These are phyloP conservation scores for Zanthoxylum bungeanum DNA, from an alignment of 345 rosid species.

Conservation along the genomic window DNA sequence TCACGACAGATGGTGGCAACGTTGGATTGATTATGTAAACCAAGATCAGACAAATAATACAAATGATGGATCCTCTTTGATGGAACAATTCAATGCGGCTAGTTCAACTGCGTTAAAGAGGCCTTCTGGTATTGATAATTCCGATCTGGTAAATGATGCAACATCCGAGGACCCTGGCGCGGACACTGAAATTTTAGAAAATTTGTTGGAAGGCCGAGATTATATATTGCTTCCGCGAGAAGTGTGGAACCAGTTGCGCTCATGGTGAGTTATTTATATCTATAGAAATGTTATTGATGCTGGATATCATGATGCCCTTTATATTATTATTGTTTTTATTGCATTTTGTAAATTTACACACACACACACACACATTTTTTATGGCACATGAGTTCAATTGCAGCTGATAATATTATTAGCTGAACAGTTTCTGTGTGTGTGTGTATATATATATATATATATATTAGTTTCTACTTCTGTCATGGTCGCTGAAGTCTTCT, in stretches of 20 bases:
- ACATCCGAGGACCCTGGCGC: slow-evolving; percentile 46
- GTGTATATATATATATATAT: too few relatives aligned
- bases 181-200: slow-evolving; percentile 64
- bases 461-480: too few relatives aligned
- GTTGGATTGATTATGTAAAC: slow-evolving; percentile 95
- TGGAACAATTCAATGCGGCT: slow-evolving; percentile 63
- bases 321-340: too few relatives aligned
- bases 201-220: slow-evolving; percentile 92
- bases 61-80: slow-evolving; percentile 55
- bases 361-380: too few relatives aligned
- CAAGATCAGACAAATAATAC: slow-evolving; percentile 60
- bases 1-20: slow-evolving; percentile 84
- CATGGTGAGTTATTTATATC: slow-evolving; percentile 56
- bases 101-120: slow-evolving; percentile 49
- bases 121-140: slow-evolving; percentile 88
- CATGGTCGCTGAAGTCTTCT: too few relatives aligned
- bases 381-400: too few relatives aligned
- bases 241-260: slow-evolving; percentile 79
- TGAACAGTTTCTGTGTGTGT: too few relatives aligned
- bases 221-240: slow-evolving; percentile 93
- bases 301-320: not conserved
- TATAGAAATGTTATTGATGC: slow-evolving; percentile 3
- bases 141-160: slow-evolving; percentile 68
- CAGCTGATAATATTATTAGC: too few relatives aligned
- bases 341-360: too few relatives aligned